Evolutionary conservation across 2,329 filamentous ascomycete genomes (phyloP).

Genomic region (Pestalotiopsis sp.): DNA sequence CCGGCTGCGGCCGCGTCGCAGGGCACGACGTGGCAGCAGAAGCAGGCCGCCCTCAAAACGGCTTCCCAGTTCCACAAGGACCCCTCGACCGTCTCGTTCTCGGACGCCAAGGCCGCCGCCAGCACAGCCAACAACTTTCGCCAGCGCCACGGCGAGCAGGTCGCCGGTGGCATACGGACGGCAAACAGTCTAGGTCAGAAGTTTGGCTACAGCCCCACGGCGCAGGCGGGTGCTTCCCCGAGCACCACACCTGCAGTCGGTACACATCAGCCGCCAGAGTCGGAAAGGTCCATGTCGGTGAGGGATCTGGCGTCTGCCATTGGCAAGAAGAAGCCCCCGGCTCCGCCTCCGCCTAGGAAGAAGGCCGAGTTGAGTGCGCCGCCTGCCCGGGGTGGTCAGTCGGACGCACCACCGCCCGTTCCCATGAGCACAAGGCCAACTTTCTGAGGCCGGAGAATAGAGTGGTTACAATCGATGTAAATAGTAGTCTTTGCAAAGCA

Average conservation of each 20-base stretch:
- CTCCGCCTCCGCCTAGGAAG: conserved; percentile 52
- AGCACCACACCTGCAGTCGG: neutral
- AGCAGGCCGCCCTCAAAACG: conserved; percentile 65
- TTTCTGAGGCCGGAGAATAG: conserved; percentile 32
- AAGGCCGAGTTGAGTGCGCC: conserved; percentile 41
- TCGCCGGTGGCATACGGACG: conserved; percentile 59
- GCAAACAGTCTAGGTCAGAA: conserved; percentile 63
- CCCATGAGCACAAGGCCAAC: conserved; percentile 54
- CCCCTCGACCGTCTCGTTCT: conserved; percentile 61
- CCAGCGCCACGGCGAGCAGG: conserved; percentile 70
- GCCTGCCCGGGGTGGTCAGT: conserved; percentile 22
- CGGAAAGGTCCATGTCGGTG: neutral
- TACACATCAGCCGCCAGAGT: neutral
- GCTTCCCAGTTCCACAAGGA: conserved; percentile 62
- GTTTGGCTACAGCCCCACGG: conserved; percentile 47
- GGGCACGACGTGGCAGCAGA: conserved; percentile 67
- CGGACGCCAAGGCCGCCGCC: conserved; percentile 60
- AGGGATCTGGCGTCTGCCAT: conserved; percentile 21
- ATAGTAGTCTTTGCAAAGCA: neutral
- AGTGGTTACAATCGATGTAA: neutral
- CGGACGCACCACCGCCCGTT: conserved; percentile 50
- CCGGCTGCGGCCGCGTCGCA: conserved; percentile 38
- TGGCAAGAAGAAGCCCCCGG: conserved; percentile 59
- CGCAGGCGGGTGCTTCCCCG: neutral
- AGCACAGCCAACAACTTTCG: conserved; percentile 70